Conservation (phyloP, 768 basidiomycete genomes). For the Exidia glandulosa region DNA sequence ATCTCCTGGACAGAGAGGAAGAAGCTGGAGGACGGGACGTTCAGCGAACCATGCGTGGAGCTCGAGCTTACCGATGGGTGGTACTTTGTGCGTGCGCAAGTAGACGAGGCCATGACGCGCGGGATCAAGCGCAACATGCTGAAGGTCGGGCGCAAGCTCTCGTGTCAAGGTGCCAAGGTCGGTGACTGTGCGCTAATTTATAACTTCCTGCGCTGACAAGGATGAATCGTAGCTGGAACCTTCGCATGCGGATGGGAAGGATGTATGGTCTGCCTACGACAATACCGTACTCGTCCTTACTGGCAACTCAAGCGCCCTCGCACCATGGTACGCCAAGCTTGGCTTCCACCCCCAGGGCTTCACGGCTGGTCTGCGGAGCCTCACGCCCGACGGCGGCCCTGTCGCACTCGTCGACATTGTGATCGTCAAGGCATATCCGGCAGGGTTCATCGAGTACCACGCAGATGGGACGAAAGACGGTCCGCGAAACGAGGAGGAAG, state of each 20-base stretch:
- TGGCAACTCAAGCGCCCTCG: slow-evolving; percentile 80
- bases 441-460: slow-evolving; percentile 68
- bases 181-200: slow-evolving; percentile 13
- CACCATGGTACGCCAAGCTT: slow-evolving; percentile 79
- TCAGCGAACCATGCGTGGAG: slow-evolving; percentile 36
- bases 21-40: slow-evolving; percentile 25
- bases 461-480: slow-evolving; percentile 45
- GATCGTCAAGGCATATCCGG: slow-evolving; percentile 57
- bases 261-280: slow-evolving; percentile 67
- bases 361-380: slow-evolving; percentile 64
- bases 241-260: slow-evolving; percentile 50
- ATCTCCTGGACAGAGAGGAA: slow-evolving; percentile 43
- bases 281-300: slow-evolving; percentile 53
- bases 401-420: slow-evolving; percentile 66
- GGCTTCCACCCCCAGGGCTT: slow-evolving; percentile 62
- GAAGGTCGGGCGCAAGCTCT: slow-evolving; percentile 72
- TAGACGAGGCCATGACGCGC: slow-evolving; percentile 62
- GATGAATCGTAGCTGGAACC: slow-evolving; percentile 38
- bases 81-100: slow-evolving; percentile 73
- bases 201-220: not conserved
- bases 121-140: slow-evolving; percentile 60
- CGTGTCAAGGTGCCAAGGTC: slow-evolving; percentile 69
- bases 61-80: slow-evolving; percentile 97
- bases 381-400: slow-evolving; percentile 72
- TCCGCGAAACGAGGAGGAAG: slow-evolving; percentile 62